phyloP scores from a whole-genome alignment of 129 eudicot genomes.

The Artemisia tridentata region DNA sequence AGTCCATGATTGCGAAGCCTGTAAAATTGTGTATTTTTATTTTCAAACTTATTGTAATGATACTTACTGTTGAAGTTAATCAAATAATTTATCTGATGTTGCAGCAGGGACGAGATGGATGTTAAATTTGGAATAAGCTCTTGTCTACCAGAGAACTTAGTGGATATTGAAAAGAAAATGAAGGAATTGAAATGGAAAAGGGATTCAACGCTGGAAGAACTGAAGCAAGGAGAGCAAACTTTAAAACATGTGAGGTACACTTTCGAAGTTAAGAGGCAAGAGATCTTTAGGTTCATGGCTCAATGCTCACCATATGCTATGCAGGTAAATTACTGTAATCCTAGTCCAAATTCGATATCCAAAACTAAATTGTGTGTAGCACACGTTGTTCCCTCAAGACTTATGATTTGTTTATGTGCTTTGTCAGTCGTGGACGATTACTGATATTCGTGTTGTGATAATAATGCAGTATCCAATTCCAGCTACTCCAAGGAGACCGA shows the following conservation, averaged over 20 bases:
- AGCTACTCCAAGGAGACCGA: constrained; percentile 36
- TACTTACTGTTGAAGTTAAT: background rate
- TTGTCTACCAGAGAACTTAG: constrained; percentile 43
- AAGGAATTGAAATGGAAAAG: constrained; percentile 61
- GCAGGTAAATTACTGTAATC: constrained; percentile 31
- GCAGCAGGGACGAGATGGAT: constrained; percentile 44
- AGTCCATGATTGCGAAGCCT: background rate
- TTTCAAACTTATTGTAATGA: background rate
- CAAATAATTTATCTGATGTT: constrained; percentile 11
- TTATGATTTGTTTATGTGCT: background rate
- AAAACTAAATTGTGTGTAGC: background rate
- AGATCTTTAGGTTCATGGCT: constrained; percentile 59
- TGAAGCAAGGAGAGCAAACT: constrained; percentile 51
- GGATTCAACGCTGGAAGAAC: constrained; percentile 54
- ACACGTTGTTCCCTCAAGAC: background rate
- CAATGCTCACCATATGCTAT: constrained; percentile 49
- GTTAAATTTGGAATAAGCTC: constrained; percentile 59
- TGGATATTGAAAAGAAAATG: constrained; percentile 45
- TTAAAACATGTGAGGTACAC: constrained; percentile 45
- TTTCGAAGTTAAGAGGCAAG: constrained; percentile 63
- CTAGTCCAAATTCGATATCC: background rate
- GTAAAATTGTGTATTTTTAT: background rate
- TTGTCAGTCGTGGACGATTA: background rate
- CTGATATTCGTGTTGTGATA: background rate
- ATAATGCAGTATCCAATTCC: constrained; percentile 29